Conservation (phyloP, 1,284 basidiomycete genomes). For the Tilletia indica region DNA sequence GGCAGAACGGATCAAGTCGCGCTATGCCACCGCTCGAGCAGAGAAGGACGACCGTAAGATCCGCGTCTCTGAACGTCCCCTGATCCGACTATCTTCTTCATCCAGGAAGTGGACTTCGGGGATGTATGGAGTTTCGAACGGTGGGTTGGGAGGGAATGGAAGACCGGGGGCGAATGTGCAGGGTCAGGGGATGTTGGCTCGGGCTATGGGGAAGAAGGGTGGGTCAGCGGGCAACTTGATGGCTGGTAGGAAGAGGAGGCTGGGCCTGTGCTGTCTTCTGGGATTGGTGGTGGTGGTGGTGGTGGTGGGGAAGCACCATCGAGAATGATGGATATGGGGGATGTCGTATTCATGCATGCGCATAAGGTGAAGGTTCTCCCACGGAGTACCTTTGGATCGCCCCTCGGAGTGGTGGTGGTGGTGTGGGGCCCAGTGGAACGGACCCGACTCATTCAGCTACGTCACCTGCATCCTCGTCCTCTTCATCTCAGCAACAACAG, state of each 20-base stretch:
- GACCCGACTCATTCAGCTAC: no score
- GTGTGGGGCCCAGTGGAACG: no score
- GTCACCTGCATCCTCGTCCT: no score
- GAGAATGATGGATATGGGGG: no score
- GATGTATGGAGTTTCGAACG: slow-evolving; percentile 5
- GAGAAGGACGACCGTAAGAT: slow-evolving; percentile 43
- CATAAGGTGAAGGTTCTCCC: no score
- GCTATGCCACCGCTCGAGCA: slow-evolving; percentile 42
- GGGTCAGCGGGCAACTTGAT: not conserved
- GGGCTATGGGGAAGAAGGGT: not conserved
- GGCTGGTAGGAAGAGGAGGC: slow-evolving; percentile 8
- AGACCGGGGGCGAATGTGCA: not conserved
- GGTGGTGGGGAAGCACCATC: no score
- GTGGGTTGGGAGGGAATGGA: slow-evolving; percentile 5
- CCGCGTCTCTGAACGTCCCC: slow-evolving; percentile 31
- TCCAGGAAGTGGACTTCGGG: slow-evolving; percentile 8
- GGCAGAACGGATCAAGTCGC: slow-evolving; percentile 39
- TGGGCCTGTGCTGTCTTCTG: not conserved
- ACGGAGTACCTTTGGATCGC: no score
- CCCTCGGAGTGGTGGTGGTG: no score
- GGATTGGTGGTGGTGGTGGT: no score
- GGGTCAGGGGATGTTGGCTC: slow-evolving; percentile 11
- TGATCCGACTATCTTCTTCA: not conserved
- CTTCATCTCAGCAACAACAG: no score
- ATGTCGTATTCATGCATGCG: no score